These are phyloP conservation scores for Termitomyces sp. DNA, from an alignment of 768 basidiomycete genomes.

Conservation along the genomic window DNA sequence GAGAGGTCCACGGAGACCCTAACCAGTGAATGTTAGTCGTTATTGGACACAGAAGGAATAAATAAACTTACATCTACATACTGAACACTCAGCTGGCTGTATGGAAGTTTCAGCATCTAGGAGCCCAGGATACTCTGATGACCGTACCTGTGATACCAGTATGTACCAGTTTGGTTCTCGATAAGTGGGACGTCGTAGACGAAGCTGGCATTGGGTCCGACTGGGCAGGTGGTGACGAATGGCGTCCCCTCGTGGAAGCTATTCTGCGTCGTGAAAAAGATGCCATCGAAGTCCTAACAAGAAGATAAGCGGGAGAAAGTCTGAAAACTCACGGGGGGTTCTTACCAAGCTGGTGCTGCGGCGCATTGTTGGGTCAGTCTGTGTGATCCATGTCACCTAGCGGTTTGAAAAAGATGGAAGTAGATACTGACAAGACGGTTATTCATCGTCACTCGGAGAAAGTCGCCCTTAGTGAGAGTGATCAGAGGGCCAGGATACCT, in stretches of 20 bases:
- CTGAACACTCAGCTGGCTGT: slow-evolving; percentile 16
- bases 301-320: neutral
- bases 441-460: slow-evolving; percentile 10
- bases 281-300: slow-evolving; percentile 17
- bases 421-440: slow-evolving; percentile 10
- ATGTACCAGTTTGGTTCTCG: slow-evolving; percentile 23
- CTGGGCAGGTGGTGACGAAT: slow-evolving; percentile 21
- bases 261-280: slow-evolving; percentile 18
- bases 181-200: slow-evolving; percentile 23
- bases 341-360: slow-evolving; percentile 16
- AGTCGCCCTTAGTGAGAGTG: slow-evolving; percentile 13
- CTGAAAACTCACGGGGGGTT: neutral
- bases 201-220: slow-evolving; percentile 23
- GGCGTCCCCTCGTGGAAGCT: slow-evolving; percentile 21
- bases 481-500: slow-evolving; percentile 13
- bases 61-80: slow-evolving; percentile 15
- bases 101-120: neutral
- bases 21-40: neutral
- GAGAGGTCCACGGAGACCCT: slow-evolving; percentile 20
- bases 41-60: neutral
- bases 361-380: slow-evolving; percentile 19
- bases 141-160: slow-evolving; percentile 25
- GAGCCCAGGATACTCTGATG: neutral
- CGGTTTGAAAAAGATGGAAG: neutral
- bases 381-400: neutral